Conservation (phyloP, 805 yeast genomes). For the Saccharomycopsis guyanensis region DNA sequence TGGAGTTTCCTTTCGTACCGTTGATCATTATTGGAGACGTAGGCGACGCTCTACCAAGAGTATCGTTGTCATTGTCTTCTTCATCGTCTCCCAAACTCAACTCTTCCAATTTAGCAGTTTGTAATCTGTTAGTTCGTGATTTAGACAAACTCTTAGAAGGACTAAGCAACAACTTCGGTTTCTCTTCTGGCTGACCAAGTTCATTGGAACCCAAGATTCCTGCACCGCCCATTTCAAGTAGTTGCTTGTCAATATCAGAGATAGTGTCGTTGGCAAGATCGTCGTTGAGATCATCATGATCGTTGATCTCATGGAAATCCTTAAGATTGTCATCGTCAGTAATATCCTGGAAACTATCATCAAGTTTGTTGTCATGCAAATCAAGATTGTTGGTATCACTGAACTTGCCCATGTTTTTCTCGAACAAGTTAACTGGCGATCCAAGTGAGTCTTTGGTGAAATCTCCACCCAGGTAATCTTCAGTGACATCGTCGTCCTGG, state of each 20-base stretch:
- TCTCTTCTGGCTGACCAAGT: neutral
- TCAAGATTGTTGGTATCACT: neutral
- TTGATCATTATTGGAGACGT: slow-evolving; percentile 8
- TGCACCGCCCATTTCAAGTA: slow-evolving; percentile 3
- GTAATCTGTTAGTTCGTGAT: slow-evolving; percentile 4
- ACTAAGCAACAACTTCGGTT: slow-evolving; percentile 10
- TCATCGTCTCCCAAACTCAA: slow-evolving; percentile 24
- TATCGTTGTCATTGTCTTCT: slow-evolving; percentile 6
- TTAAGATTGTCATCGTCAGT: neutral
- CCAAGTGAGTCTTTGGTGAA: slow-evolving; percentile 4
- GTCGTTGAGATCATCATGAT: neutral
- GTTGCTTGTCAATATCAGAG: slow-evolving; percentile 12
- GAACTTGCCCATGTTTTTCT: neutral
- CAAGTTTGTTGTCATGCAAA: neutral
- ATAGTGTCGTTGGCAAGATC: neutral
- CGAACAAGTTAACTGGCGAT: slow-evolving; percentile 14
- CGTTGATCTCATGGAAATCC: neutral
- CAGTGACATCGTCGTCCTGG: neutral
- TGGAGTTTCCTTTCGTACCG: slow-evolving; percentile 1
- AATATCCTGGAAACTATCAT: neutral
- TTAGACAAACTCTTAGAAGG: slow-evolving; percentile 16
- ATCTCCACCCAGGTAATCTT: neutral
- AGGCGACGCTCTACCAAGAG: neutral
- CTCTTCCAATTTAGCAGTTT: slow-evolving; percentile 5
- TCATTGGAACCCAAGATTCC: neutral